A percentile compares a stretch with the other conserved stretches of the same genome.
phyloP scores from a whole-genome alignment of 2,329 filamentous ascomycete genomes.

The Rutstroemia sp. region DNA sequence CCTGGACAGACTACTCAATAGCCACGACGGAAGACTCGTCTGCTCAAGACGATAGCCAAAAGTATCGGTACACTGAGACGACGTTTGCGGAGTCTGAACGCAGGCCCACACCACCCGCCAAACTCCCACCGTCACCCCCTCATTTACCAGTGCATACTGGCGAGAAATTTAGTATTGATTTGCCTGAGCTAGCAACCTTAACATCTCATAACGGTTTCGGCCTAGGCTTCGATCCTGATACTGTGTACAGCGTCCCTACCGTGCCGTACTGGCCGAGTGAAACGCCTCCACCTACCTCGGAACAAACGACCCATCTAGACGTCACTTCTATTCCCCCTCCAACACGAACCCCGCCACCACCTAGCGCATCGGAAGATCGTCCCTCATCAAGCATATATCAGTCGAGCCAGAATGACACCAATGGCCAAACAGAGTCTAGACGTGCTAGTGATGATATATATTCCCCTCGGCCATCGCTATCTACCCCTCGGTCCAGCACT shows the following conservation, averaged over 20 bases:
- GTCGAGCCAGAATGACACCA: conserved; percentile 19
- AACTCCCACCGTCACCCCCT: conserved; percentile 21
- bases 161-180: conserved; percentile 6
- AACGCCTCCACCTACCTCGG: conserved; percentile 16
- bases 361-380: background rate
- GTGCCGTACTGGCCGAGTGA: conserved; percentile 21
- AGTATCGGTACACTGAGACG: conserved; percentile 2
- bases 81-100: conserved; percentile 27
- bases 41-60: conserved; percentile 12
- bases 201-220: conserved; percentile 21
- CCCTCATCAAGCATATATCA: conserved; percentile 22
- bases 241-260: conserved; percentile 13
- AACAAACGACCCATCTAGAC: conserved; percentile 11
- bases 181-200: conserved; percentile 20
- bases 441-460: conserved; percentile 26
- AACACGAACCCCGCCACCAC: conserved; percentile 5
- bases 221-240: conserved; percentile 14
- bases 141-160: background rate
- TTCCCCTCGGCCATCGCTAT: conserved; percentile 24
- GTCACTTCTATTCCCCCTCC: conserved; percentile 3
- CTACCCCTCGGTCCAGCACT: conserved; percentile 16
- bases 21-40: conserved; percentile 20
- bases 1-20: conserved; percentile 27
- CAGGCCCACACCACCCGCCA: conserved; percentile 36
- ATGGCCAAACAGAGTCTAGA: conserved; percentile 22